Percentiles rank a stretch among this genome's conserved stretches.
phyloP scores from a whole-genome alignment of 2,329 filamentous ascomycete genomes.

The Shiraia bambusicola region DNA sequence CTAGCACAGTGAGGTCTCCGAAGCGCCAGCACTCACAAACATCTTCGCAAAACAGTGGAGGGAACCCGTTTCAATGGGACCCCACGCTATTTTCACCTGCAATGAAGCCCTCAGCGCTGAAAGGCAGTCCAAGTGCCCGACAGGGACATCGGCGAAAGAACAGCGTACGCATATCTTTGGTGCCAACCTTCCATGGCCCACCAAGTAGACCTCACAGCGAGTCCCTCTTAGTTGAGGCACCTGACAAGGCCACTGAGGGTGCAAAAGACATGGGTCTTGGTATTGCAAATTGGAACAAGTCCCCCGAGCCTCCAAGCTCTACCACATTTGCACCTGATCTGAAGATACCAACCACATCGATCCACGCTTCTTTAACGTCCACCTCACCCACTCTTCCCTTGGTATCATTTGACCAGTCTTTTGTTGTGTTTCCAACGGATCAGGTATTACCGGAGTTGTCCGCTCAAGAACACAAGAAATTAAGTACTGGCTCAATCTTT shows the following conservation, averaged over 20 bases:
- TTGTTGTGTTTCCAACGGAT: conserved; percentile 18
- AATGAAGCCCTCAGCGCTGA: conserved; percentile 47
- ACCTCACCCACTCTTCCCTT: conserved; percentile 45
- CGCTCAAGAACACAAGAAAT: conserved; percentile 17
- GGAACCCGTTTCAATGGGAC: conserved; percentile 52
- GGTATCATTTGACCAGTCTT: conserved; percentile 33
- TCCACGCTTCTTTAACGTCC: conserved; percentile 44
- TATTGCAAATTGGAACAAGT: conserved; percentile 18
- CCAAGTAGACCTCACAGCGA: conserved; percentile 39
- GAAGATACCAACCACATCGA: conserved; percentile 32
- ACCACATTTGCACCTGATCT: conserved; percentile 41
- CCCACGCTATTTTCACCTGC: conserved; percentile 32
- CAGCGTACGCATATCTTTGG: conserved; percentile 49
- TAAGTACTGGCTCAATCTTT: conserved; percentile 34
- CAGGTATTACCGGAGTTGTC: conserved; percentile 11
- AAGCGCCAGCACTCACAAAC: conserved; percentile 45
- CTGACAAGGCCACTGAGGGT: conserved; percentile 39
- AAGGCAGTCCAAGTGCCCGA: conserved; percentile 48
- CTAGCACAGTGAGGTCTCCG: conserved; percentile 34
- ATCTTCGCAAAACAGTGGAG: conserved; percentile 48
- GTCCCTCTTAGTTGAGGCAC: conserved; percentile 40
- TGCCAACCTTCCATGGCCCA: conserved; percentile 46
- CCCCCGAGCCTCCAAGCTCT: conserved; percentile 31
- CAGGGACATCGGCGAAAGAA: conserved; percentile 49
- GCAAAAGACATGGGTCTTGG: conserved; percentile 11